A percentile compares a stretch with the other conserved stretches of the same genome.
These are phyloP conservation scores for Urtica urens DNA, from an alignment of 306 rosid species.

Conservation along the genomic window DNA sequence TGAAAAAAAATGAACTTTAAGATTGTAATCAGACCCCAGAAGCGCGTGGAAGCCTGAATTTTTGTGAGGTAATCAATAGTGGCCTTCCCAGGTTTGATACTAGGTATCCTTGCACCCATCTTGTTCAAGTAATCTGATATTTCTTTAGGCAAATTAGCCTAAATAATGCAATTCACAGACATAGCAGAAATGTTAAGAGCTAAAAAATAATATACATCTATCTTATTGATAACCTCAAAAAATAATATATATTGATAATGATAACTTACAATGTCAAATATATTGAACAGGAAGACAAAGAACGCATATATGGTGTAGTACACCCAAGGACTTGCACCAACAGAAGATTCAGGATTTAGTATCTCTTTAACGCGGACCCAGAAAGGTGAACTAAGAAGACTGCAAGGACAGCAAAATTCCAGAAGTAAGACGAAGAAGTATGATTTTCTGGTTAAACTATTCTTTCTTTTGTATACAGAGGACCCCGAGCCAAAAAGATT, in stretches of 20 bases:
- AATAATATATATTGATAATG: background rate
- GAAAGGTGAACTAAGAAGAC: constrained; percentile 71
- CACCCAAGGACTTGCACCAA: constrained; percentile 95
- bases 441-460: too few species aligned
- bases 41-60: constrained; percentile 96
- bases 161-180: constrained; percentile 20
- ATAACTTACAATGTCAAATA: constrained; percentile 86
- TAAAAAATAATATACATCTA: background rate
- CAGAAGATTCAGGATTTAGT: constrained; percentile 76
- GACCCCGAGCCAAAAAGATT: too few species aligned
- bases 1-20: background rate
- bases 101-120: constrained; percentile 99
- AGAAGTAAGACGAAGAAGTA: too few species aligned
- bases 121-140: constrained; percentile 93
- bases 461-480: too few species aligned
- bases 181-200: background rate
- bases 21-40: constrained; percentile 61
- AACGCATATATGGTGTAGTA: constrained; percentile 82
- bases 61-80: constrained; percentile 84
- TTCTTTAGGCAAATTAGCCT: constrained; percentile 99
- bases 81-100: constrained; percentile 92
- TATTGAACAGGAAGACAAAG: constrained; percentile 85
- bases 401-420: too few species aligned
- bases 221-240: constrained; percentile 3
- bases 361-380: constrained; percentile 85